Evolutionary conservation across 2,329 filamentous ascomycete species (phyloP).

Genomic region (Verticillium dahliae): DNA sequence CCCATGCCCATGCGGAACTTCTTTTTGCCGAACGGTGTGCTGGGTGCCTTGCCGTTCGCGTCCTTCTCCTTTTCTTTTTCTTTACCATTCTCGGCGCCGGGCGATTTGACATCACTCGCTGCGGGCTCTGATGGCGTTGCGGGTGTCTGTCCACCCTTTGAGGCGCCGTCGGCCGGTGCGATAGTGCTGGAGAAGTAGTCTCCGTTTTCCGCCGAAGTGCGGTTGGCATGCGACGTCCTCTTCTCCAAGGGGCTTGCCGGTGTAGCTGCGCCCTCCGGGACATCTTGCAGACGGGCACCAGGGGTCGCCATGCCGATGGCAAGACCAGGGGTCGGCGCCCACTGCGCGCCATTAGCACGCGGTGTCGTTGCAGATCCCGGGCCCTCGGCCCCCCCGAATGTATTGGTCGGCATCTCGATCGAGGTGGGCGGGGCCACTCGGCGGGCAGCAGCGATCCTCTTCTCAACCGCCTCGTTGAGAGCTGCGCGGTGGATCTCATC

Average conservation of each 20-base stretch:
- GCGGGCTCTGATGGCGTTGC: conserved; percentile 22
- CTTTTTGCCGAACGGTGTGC: conserved; percentile 74
- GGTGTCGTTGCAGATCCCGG: conserved; percentile 49
- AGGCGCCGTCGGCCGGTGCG: conserved; percentile 38
- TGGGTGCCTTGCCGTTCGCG: conserved; percentile 48
- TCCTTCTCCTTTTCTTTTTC: conserved; percentile 39
- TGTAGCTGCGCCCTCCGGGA: conserved; percentile 39
- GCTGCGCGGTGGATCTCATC: conserved; percentile 69
- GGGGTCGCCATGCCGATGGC: conserved; percentile 75
- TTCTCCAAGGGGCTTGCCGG: conserved; percentile 46
- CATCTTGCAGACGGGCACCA: conserved; percentile 35
- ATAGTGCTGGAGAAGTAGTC: conserved; percentile 74
- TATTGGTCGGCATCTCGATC: conserved; percentile 37
- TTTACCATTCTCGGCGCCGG: conserved; percentile 32
- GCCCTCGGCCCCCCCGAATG: conserved; percentile 24
- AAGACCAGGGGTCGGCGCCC: conserved; percentile 64
- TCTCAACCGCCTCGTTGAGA: conserved; percentile 57
- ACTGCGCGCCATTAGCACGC: conserved; percentile 56
- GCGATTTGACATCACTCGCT: conserved; percentile 29
- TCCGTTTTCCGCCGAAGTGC: conserved; percentile 55
- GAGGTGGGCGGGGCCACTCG: conserved; percentile 54
- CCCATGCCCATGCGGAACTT: conserved; percentile 69
- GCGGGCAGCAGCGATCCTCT: conserved; percentile 46
- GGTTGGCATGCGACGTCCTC: conserved; percentile 47
- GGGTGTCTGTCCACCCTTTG: conserved; percentile 19